Percentiles rank a stretch among this genome's conserved stretches.
Conservation (phyloP, 768 basidiomycete species). For the Gloeopeniophorella convolvens region DNA sequence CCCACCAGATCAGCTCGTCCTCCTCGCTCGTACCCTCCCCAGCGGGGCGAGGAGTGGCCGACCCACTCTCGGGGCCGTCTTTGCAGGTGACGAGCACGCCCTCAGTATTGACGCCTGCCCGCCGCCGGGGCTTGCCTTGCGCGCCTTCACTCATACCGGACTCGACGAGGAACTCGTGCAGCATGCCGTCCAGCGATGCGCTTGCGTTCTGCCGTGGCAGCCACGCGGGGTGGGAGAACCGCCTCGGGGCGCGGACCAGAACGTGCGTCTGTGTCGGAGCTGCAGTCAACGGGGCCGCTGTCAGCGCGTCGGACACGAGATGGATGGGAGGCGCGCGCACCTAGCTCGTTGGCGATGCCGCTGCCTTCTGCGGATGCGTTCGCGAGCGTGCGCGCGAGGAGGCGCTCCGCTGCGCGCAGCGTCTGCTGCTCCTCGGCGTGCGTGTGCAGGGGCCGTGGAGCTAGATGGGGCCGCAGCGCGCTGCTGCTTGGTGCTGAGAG, state of each 20-base stretch:
- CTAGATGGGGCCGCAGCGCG: conserved; percentile 5
- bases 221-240: conserved; percentile 43
- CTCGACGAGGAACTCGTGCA: conserved; percentile 32
- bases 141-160: conserved; percentile 15
- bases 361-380: conserved; percentile 38
- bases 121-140: conserved; percentile 21
- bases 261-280: conserved; percentile 44
- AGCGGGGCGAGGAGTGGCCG: background rate
- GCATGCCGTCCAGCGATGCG: conserved; percentile 31
- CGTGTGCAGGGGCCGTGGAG: conserved; percentile 10
- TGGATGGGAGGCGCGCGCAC: conserved; percentile 26
- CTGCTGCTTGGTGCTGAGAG: conserved; percentile 8
- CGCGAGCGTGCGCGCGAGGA: conserved; percentile 40
- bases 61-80: conserved; percentile 6
- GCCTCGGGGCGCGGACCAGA: conserved; percentile 40
- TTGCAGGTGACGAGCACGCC: conserved; percentile 37
- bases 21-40: conserved; percentile 27
- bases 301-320: background rate
- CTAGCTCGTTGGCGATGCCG: conserved; percentile 38
- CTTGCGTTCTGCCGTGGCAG: conserved; percentile 39
- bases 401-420: conserved; percentile 32
- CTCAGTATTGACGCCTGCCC: conserved; percentile 28
- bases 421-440: conserved; percentile 31
- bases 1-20: conserved; percentile 48
- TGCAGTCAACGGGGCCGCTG: conserved; percentile 16